A percentile compares a stretch with the other conserved stretches of the same genome.
Conservation (phyloP, 108 stramenopile genomes). For the Parietichytrium sp. region DNA sequence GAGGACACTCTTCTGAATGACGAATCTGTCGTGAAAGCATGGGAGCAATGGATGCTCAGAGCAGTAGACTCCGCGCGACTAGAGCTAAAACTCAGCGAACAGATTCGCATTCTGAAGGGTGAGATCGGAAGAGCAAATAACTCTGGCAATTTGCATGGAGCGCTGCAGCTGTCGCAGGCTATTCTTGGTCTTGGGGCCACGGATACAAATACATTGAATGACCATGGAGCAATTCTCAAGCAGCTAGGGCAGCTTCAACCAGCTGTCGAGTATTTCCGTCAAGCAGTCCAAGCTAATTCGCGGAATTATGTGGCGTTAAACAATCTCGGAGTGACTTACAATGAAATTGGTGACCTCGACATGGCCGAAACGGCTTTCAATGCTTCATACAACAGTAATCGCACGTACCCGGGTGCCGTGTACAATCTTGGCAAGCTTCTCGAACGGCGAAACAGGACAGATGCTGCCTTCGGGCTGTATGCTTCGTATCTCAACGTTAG, state of each 20-base stretch:
- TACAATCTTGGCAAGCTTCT: background rate
- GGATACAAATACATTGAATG: background rate
- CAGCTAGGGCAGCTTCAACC: background rate
- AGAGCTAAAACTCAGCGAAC: too few relatives aligned
- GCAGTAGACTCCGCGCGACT: too few relatives aligned
- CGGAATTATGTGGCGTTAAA: background rate
- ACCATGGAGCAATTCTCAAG: slow-evolving; percentile 33
- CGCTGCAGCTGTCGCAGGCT: background rate
- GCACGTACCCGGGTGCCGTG: background rate
- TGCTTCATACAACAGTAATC: background rate
- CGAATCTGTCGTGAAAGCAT: too few relatives aligned
- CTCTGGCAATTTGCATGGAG: background rate
- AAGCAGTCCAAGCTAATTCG: background rate
- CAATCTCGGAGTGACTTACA: background rate
- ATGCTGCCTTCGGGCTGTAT: background rate
- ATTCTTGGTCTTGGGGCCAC: background rate
- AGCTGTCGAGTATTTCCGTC: background rate
- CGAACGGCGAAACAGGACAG: background rate
- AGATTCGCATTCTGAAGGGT: too few relatives aligned
- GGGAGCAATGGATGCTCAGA: too few relatives aligned
- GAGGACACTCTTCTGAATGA: too few relatives aligned
- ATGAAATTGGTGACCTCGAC: background rate
- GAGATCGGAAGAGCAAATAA: too few relatives aligned
- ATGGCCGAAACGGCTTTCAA: background rate
- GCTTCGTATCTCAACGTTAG: too few relatives aligned